Evolutionary conservation across 2,329 filamentous ascomycete species (phyloP).

Genomic region (Cladorrhinum sp.): DNA sequence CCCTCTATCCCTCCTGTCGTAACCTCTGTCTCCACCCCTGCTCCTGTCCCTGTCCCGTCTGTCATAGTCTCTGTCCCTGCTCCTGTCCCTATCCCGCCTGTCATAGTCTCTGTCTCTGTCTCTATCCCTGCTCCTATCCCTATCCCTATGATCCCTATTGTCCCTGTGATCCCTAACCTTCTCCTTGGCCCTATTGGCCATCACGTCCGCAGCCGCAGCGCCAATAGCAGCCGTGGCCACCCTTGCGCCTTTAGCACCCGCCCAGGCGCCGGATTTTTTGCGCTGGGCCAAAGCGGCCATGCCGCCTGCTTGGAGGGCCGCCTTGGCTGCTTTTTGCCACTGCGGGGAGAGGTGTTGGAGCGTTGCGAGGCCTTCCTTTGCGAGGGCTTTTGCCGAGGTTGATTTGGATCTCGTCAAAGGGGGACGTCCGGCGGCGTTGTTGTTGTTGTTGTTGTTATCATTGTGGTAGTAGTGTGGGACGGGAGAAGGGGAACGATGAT

Average conservation of each 20-base stretch:
- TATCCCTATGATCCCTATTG: background rate
- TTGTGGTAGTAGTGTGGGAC: background rate
- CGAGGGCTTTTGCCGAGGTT: slow-evolving; percentile 14
- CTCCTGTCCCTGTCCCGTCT: background rate
- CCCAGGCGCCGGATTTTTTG: slow-evolving; percentile 25
- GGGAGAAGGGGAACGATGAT: background rate
- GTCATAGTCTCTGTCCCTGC: background rate
- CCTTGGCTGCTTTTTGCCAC: slow-evolving; percentile 27
- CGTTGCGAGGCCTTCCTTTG: background rate
- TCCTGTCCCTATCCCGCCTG: background rate
- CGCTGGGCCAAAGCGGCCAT: slow-evolving; percentile 24
- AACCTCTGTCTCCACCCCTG: background rate
- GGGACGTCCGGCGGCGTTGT: background rate
- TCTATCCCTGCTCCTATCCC: background rate
- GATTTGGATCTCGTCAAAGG: slow-evolving; percentile 14
- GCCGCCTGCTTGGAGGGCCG: slow-evolving; percentile 27
- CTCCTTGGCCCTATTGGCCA: background rate
- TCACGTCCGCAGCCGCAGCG: slow-evolving; percentile 22
- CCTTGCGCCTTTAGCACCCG: slow-evolving; percentile 24
- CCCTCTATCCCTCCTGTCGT: background rate
- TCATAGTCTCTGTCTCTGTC: too few relatives aligned
- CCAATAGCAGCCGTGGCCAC: slow-evolving; percentile 29
- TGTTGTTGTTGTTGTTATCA: background rate
- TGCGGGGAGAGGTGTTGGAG: slow-evolving; percentile 16
- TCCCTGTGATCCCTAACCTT: background rate